phyloP scores from a whole-genome alignment of 2,329 filamentous ascomycete genomes.

The Proliferodiscus dingleyae region DNA sequence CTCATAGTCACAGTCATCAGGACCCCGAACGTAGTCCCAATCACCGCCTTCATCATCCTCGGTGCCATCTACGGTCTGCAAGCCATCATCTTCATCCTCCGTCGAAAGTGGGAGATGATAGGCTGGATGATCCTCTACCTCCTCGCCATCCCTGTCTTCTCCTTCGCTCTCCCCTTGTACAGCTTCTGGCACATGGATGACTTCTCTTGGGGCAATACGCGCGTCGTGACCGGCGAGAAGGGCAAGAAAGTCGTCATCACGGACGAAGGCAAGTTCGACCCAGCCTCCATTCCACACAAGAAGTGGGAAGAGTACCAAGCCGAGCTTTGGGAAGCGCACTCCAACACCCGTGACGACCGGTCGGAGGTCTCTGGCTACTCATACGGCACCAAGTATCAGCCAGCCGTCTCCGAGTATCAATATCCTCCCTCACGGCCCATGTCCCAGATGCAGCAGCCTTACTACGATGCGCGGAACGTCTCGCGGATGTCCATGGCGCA shows the following conservation, averaged over 20 bases:
- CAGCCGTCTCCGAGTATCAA: conserved; percentile 63
- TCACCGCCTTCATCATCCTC: conserved; percentile 84
- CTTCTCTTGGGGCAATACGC: conserved; percentile 98
- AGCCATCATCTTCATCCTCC: conserved; percentile 92
- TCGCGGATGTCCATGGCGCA: conserved; percentile 78
- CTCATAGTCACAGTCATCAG: conserved; percentile 69
- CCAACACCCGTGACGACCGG: conserved; percentile 67
- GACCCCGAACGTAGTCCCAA: conserved; percentile 62
- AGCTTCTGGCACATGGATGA: conserved; percentile 99
- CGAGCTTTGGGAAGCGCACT: conserved; percentile 91
- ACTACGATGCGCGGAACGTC: conserved; percentile 30
- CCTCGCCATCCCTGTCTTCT: conserved; percentile 84
- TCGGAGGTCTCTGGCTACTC: conserved; percentile 92
- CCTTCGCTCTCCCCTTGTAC: conserved; percentile 84
- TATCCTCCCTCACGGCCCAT: conserved; percentile 50
- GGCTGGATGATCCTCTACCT: conserved; percentile 99
- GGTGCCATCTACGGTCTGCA: conserved; percentile 97
- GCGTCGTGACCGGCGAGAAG: conserved; percentile 90
- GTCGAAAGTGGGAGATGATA: conserved; percentile 99
- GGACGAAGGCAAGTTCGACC: conserved; percentile 97
- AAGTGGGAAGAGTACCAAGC: conserved; percentile 99
- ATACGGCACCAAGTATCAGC: conserved; percentile 78
- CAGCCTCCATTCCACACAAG: conserved; percentile 87
- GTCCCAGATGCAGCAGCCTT: conserved; percentile 31
- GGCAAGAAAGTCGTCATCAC: conserved; percentile 90